Evolutionary conservation across 257 asterid genomes (phyloP), one percentile per base, ranked within the genome.

Genomic region (Salvia miltiorrhiza): DNA sequence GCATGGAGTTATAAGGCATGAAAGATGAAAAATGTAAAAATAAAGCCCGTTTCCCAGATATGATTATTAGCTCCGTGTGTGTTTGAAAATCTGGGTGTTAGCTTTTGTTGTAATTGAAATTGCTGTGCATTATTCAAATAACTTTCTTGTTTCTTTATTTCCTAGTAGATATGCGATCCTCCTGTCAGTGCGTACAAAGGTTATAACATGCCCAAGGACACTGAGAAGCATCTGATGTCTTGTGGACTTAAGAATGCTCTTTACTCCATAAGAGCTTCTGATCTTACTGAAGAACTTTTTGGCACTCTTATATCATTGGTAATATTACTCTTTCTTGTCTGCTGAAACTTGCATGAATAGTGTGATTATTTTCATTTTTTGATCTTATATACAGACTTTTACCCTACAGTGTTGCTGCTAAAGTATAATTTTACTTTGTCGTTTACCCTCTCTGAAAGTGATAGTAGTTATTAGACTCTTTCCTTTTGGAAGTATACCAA

Each of bases 151-250:
- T 63, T 56, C 53, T 73, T 72, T 61, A 45, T 69, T 73, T 63
- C 35, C 65, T 76, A 65, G 72, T 82, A 93, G 98, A 81, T 93
- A 83, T 81, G 89, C 32, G 95, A 93, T 69, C 97, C 96, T 79
- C 96, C 98, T 30, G 98, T 86, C 61, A 90, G 98, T 64, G 97
- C 90, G 56, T 90, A 74, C 67, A 93, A 93, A 80, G 96, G 97
- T 44, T 73, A 87, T 65, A 75, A 86, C 66, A 81, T 93, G 92
- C 90, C 90, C 40, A 88, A 88, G 82, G 95, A 88, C 73, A 87
- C 98, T 11, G 96, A 90, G 74, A 85, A 93, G 77, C 80, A 90
- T 78, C 95, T 93, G 20, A 82, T 82, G 44, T 82, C 96, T 32
- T 78, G 87, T 76, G 96, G 97, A 73, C 96, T 90, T 76, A 87